Percentiles rank a stretch among this genome's conserved stretches.
Evolutionary conservation across 352 stramenopile genomes (phyloP).

Genomic region (Pythium biforme): DNA sequence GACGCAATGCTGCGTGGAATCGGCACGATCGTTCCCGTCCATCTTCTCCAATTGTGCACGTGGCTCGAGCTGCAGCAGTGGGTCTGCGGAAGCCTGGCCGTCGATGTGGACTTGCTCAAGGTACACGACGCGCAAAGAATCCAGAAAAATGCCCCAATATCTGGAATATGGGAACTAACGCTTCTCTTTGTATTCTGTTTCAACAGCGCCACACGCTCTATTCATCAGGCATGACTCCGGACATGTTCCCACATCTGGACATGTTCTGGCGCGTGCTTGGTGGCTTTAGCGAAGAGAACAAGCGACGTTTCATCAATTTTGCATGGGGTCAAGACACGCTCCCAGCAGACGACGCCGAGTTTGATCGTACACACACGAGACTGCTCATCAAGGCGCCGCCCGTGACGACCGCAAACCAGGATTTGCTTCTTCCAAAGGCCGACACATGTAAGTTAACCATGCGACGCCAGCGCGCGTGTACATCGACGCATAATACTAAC

Average conservation of each 20-base stretch:
- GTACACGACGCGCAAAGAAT: conserved; percentile 16
- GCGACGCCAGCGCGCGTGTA: not conserved
- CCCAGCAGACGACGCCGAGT: conserved; percentile 74
- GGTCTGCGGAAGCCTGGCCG: conserved; percentile 74
- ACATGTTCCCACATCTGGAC: conserved; percentile 67
- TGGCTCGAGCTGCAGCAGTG: conserved; percentile 80
- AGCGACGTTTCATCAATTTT: conserved; percentile 83
- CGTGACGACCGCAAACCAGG: conserved; percentile 36
- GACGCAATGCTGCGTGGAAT: conserved; percentile 72
- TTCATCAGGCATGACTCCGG: conserved; percentile 70
- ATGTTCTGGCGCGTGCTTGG: conserved; percentile 74
- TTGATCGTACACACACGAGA: conserved; percentile 71
- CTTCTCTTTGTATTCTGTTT: not conserved
- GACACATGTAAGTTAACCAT: conserved; percentile 55
- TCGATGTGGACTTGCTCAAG: conserved; percentile 74
- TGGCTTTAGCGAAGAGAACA: conserved; percentile 69
- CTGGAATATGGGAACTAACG: not conserved
- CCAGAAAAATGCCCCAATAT: not conserved
- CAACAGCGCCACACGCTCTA: conserved; percentile 70
- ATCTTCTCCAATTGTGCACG: conserved; percentile 71
- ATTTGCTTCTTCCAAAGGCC: conserved; percentile 66
- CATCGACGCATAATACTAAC: not conserved
- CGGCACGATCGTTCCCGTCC: conserved; percentile 62
- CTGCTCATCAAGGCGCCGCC: conserved; percentile 69
- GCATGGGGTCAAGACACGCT: conserved; percentile 82